Conservation (phyloP, 176 grass and related monocot genomes). For the Chloris gayana region DNA sequence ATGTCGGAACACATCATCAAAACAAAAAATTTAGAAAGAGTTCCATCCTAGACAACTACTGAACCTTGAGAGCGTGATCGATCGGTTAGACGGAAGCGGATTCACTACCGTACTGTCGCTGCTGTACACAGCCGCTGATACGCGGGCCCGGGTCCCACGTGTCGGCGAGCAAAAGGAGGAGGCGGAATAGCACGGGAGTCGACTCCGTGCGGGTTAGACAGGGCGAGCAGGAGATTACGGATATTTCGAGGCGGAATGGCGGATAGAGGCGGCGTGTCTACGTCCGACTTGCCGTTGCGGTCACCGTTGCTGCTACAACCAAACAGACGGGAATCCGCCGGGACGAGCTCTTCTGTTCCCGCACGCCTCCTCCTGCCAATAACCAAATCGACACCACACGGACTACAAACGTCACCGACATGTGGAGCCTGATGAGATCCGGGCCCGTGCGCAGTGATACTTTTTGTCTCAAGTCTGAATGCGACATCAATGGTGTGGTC, state of each 20-base stretch:
- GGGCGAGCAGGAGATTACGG: neutral
- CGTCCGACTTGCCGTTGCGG: neutral
- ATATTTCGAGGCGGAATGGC: neutral
- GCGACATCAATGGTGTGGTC: neutral
- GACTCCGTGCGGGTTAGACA: too few species aligned
- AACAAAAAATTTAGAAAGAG: too few species aligned
- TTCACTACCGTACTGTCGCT: too few species aligned
- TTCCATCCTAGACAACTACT: too few species aligned
- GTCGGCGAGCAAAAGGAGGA: too few species aligned
- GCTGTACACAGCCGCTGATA: too few species aligned
- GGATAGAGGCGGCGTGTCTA: neutral
- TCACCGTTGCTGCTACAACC: neutral
- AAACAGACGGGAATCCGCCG: neutral
- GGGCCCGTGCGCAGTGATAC: neutral
- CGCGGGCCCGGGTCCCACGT: too few species aligned
- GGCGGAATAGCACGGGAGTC: too few species aligned
- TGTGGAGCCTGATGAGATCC: neutral
- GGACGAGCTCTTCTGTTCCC: neutral
- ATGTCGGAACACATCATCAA: too few species aligned
- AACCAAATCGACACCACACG: neutral
- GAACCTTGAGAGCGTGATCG: too few species aligned
- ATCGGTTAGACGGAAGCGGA: too few species aligned
- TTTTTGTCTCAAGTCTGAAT: neutral
- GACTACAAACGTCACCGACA: neutral
- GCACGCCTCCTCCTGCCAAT: neutral